These are phyloP conservation scores for Populus hybrid DNA, from an alignment of 441 rosid genomes.

Conservation along the genomic window DNA sequence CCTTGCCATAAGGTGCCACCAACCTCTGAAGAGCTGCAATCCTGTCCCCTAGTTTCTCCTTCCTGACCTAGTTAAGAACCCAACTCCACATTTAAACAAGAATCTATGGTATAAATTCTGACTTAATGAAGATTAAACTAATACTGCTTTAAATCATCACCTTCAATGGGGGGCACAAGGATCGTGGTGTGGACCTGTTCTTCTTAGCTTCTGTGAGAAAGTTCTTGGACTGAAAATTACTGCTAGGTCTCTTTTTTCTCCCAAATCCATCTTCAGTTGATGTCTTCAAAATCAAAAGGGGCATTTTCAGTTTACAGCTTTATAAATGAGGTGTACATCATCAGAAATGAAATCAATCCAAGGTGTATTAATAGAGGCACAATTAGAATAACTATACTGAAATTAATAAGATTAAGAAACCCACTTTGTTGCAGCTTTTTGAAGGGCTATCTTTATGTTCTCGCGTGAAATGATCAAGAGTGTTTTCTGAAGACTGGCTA, in stretches of 20 bases:
- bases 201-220: constrained; percentile 23
- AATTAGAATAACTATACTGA: background rate
- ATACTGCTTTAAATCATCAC: constrained; percentile 9
- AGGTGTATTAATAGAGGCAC: background rate
- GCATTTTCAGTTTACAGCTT: background rate
- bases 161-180: constrained; percentile 36
- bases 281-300: constrained; percentile 6
- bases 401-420: constrained; percentile 3
- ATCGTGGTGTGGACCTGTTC: constrained; percentile 16
- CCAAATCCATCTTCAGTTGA: constrained; percentile 10
- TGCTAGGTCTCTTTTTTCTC: constrained; percentile 23
- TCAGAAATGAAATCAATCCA: background rate
- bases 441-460: constrained; percentile 18
- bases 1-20: constrained; percentile 65
- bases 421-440: constrained; percentile 28
- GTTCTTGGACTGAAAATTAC: constrained; percentile 24
- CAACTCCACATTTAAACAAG: background rate
- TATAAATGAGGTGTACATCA: background rate
- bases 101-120: background rate
- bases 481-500: constrained; percentile 20
- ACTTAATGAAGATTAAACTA: background rate
- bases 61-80: constrained; percentile 32
- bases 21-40: constrained; percentile 55
- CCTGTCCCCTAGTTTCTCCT: constrained; percentile 55
- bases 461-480: constrained; percentile 7